These are phyloP conservation scores for Vitis vinifera DNA, from an alignment of 164 flowering plant genomes.

Conservation along the genomic window ASM3070453v1 NC_081807.1:3628501-3629000, in stretches of 20 bases:
- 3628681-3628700: slow-evolving; percentile 48
- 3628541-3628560: background rate
- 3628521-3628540: background rate
- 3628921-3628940: no score
- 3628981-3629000: no score
- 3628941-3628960: no score
- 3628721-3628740: slow-evolving; percentile 52
- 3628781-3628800: no score
- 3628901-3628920: no score
- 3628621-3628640: slow-evolving; percentile 65
- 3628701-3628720: slow-evolving; percentile 69
- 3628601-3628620: slow-evolving; percentile 56
- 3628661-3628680: slow-evolving; percentile 68
- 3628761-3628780: background rate
- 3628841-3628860: no score
- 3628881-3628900: no score
- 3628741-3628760: slow-evolving; percentile 78
- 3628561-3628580: no score
- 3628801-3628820: no score
- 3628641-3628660: slow-evolving; percentile 77
- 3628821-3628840: no score
- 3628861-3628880: no score
- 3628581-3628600: background rate
- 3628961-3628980: no score
- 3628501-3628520: slow-evolving; percentile 22